Evolutionary conservation across 805 yeast species (phyloP), one percentile per base, ranked within the genome.

Genomic region (Lipomyces lipofer): DNA sequence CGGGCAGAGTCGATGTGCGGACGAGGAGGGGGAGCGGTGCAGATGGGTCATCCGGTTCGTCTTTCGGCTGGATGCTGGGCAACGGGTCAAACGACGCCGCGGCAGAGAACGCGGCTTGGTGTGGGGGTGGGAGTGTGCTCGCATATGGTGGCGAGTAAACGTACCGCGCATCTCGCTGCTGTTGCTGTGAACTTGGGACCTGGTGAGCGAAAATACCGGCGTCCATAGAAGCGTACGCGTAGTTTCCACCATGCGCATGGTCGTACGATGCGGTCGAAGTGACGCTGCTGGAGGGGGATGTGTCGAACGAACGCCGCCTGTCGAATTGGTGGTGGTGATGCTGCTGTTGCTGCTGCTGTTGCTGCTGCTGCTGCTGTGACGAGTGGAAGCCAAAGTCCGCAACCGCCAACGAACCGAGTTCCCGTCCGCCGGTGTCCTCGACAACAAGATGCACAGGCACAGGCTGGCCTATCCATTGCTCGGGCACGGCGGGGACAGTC

Each of bases 391-490:
- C 29, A 47, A 35, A 55, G 45, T 49, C 43, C 15, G 49, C 49
- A 47, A 54, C 61, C 30, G 54, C 25, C 13, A 55, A 17, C 21
- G 59, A 38, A 44, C 38, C 49, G 24, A 52, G 51, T 22, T 53
- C 54, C 46, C 49, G 59, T 30, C 60, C 60, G 44, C 47, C 49
- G 40, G 24, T 15, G 36, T 57, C 60, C 21, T 56, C 60, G 48
- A 53, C 49, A 19, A 53, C 40, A 38, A 56, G 32, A 28, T 30
- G 22, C 40, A 52, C 58, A 10, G 60, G 58, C 3, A 56, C 44
- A 21, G 46, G 52, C 44, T 46, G 47, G 49, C 39, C 36, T 24
- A 45, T 27, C 58, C 58, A 56, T 39, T 19, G 39, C 49, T 56
- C 60, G 13, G 57, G 58, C 21, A 45, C 35, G 24, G 21, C 46